A percentile compares a stretch with the other conserved stretches of the same genome.
Evolutionary conservation across 2,329 filamentous ascomycete species (phyloP).

Genomic region (Myriosclerotinia duriaeana): DNA sequence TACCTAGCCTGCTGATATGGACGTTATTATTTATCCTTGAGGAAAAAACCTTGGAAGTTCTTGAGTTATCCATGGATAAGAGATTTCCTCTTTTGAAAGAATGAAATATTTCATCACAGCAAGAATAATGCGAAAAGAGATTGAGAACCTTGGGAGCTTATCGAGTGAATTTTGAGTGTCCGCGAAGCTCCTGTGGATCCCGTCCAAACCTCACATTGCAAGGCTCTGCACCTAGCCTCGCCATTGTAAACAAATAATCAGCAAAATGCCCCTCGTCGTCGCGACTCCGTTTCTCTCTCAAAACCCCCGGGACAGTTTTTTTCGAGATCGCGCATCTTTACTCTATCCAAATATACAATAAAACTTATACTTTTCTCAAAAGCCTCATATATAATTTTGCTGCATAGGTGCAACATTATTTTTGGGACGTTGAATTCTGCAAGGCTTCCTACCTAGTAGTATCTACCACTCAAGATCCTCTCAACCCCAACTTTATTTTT

Average conservation of each 20-base stretch:
- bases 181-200: slow-evolving; percentile 13
- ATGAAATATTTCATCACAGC: neutral
- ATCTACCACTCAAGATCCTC: neutral
- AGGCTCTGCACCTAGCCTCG: slow-evolving; percentile 13
- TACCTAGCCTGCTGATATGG: neutral
- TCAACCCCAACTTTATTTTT: neutral
- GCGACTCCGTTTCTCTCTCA: neutral
- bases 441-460: neutral
- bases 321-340: neutral
- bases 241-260: slow-evolving; percentile 6
- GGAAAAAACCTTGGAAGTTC: no score
- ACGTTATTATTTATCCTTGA: neutral
- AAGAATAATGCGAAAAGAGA: neutral
- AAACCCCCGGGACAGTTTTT: neutral
- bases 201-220: neutral
- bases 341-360: neutral
- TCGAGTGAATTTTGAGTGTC: neutral
- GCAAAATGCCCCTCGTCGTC: slow-evolving; percentile 1
- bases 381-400: neutral
- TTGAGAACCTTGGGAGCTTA: slow-evolving; percentile 9
- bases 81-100: no score
- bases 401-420: slow-evolving; percentile 10
- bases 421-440: neutral
- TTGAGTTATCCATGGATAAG: no score
- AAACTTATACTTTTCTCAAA: neutral